Evolutionary conservation across 495 filamentous ascomycete species (phyloP).

Genomic region (Podospora didyma): DNA sequence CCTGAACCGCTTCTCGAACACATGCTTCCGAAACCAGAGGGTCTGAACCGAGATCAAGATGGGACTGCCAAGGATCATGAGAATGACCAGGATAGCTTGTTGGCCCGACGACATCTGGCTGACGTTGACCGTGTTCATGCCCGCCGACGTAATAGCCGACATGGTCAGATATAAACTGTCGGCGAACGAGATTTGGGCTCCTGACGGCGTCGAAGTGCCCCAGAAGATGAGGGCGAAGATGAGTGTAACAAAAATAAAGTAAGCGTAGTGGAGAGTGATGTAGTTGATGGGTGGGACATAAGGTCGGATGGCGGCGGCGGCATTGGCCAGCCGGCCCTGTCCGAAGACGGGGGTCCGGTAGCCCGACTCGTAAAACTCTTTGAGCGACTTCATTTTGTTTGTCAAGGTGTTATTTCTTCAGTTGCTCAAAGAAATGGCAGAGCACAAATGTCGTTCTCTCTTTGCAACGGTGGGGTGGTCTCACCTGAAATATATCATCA

Average conservation of each 20-base stretch:
- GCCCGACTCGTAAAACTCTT: neutral
- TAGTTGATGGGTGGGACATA: constrained; percentile 49
- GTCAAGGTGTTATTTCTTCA: too few relatives aligned
- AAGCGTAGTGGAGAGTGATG: constrained; percentile 66
- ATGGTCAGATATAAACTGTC: constrained; percentile 73
- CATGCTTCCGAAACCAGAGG: constrained; percentile 60
- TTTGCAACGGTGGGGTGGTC: too few relatives aligned
- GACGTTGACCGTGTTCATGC: constrained; percentile 33
- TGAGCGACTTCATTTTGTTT: neutral
- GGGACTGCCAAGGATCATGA: constrained; percentile 68
- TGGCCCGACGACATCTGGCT: constrained; percentile 52
- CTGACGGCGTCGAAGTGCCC: constrained; percentile 51
- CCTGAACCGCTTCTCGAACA: constrained; percentile 65
- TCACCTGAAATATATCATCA: too few relatives aligned
- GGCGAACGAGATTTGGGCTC: constrained; percentile 60
- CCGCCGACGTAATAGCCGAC: constrained; percentile 76
- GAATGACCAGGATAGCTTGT: constrained; percentile 66
- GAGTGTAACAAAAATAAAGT: constrained; percentile 66
- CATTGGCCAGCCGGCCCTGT: neutral
- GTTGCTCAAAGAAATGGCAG: too few relatives aligned
- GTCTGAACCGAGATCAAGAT: constrained; percentile 62
- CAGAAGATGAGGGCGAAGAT: constrained; percentile 69
- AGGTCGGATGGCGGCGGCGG: neutral
- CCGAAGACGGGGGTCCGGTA: neutral
- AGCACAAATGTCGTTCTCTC: too few relatives aligned